These are phyloP conservation scores for Strigomonas galati DNA, from an alignment of 208 protist species.

Conservation along the genomic window DNA sequence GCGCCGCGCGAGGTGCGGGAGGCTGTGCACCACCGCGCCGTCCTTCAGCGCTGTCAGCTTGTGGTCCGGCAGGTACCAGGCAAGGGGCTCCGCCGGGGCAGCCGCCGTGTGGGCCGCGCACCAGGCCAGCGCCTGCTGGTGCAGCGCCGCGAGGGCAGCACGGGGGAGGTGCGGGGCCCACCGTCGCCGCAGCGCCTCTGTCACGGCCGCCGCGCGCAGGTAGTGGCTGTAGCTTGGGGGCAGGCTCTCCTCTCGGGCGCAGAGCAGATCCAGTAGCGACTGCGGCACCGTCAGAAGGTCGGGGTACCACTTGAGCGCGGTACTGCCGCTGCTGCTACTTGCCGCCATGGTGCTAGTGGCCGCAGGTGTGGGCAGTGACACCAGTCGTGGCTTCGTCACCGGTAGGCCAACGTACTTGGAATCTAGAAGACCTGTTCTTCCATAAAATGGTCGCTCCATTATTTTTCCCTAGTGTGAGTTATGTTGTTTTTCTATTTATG, in stretches of 20 bases:
- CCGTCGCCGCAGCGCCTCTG: constrained; percentile 35
- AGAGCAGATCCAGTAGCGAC: constrained; percentile 51
- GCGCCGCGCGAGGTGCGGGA: constrained; percentile 33
- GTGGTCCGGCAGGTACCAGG: constrained; percentile 51
- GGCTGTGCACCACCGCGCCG: constrained; percentile 24
- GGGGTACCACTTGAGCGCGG: constrained; percentile 65
- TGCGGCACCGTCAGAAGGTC: constrained; percentile 72
- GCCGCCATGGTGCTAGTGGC: neutral
- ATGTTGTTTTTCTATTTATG: too few relatives aligned
- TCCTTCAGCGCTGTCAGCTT: constrained; percentile 62
- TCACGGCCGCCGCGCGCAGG: constrained; percentile 21
- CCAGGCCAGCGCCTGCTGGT: neutral
- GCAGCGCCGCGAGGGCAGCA: neutral
- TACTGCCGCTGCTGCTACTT: neutral
- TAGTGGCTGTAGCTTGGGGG: constrained; percentile 1
- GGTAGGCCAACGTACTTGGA: constrained; percentile 35
- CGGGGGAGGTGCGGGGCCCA: neutral
- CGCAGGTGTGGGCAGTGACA: neutral
- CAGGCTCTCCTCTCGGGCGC: constrained; percentile 20
- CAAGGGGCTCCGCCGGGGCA: neutral
- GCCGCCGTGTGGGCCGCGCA: neutral
- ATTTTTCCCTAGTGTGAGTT: too few relatives aligned
- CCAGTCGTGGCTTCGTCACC: constrained; percentile 29
- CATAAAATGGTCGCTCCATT: constrained; percentile 73
- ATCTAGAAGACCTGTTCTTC: constrained; percentile 63